Conservation (phyloP, 2,329 filamentous ascomycete species). For the Hypomyces rosellus region DNA sequence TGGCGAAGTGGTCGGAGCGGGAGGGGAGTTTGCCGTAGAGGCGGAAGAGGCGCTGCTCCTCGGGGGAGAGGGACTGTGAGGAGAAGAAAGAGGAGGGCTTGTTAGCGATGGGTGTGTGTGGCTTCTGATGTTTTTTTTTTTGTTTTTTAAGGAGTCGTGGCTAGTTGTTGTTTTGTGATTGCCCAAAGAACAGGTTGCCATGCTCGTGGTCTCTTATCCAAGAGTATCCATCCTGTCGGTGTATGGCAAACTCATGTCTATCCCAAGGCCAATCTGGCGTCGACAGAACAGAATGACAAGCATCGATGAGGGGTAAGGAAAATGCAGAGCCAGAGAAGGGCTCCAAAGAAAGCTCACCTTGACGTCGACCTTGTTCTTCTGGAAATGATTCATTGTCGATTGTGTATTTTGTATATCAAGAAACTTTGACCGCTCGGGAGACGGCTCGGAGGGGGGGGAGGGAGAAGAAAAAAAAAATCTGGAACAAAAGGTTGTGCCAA, state of each 20-base stretch:
- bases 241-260: no score
- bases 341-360: constrained; percentile 58
- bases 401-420: background rate
- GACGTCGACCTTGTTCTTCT: constrained; percentile 98
- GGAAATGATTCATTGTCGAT: constrained; percentile 68
- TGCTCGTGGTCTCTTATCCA: no score
- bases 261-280: no score
- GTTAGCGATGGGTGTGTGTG: no score
- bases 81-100: background rate
- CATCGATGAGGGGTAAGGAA: background rate
- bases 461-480: background rate
- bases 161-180: no score
- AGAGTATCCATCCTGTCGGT: no score
- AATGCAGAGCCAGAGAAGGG: background rate
- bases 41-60: constrained; percentile 94
- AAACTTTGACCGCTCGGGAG: background rate
- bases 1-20: constrained; percentile 93
- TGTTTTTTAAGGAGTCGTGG: no score
- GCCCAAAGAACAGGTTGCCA: no score
- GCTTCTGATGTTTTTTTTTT: no score
- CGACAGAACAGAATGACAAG: no score
- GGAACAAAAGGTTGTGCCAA: no score
- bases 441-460: no score
- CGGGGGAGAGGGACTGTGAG: constrained; percentile 77
- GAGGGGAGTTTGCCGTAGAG: constrained; percentile 97